Percentiles rank a stretch among this genome's conserved stretches.
phyloP scores from a whole-genome alignment of 495 filamentous ascomycete genomes.

The Trichoderma erinaceum region DNA sequence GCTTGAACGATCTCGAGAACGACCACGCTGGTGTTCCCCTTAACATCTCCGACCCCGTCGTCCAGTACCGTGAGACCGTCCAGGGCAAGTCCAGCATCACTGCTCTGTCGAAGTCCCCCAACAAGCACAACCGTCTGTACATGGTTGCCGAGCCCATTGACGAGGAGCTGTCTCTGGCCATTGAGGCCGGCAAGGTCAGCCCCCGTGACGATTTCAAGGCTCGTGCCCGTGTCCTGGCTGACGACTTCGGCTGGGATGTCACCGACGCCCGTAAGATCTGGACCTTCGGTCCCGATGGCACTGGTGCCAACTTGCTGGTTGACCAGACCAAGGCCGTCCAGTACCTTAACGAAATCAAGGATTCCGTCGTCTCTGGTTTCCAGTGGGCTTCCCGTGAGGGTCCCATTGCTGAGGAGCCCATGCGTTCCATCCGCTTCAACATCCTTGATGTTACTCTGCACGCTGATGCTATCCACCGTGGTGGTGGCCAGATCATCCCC shows the following conservation, averaged over 20 bases:
- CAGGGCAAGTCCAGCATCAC: constrained; percentile 76
- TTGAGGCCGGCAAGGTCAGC: constrained; percentile 85
- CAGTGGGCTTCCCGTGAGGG: constrained; percentile 99
- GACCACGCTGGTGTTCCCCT: constrained; percentile 98
- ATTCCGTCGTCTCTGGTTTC: constrained; percentile 99
- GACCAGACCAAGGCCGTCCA: constrained; percentile 99
- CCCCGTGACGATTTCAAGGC: constrained; percentile 99
- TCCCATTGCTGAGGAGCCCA: constrained; percentile 94
- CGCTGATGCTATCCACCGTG: constrained; percentile 98
- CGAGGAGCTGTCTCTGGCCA: constrained; percentile 85
- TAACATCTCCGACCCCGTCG: constrained; percentile 92
- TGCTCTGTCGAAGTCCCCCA: constrained; percentile 97
- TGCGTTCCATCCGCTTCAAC: constrained; percentile 96
- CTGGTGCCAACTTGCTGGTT: constrained; percentile 94
- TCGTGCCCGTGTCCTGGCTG: constrained; percentile 91
- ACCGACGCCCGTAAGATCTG: constrained; percentile 99
- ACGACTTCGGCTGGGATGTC: constrained; percentile 98
- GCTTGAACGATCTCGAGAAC: constrained; percentile 99
- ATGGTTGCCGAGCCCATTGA: constrained; percentile 80
- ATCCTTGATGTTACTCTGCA: constrained; percentile 99
- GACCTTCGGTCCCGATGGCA: constrained; percentile 98
- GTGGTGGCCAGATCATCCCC: constrained; percentile 97
- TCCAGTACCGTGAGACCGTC: constrained; percentile 97
- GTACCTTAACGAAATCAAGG: constrained; percentile 99
- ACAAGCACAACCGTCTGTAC: constrained; percentile 99